These are phyloP conservation scores for Neonectria sp. DNA, from an alignment of 2,329 filamentous ascomycete genomes.

Conservation along the genomic window DNA sequence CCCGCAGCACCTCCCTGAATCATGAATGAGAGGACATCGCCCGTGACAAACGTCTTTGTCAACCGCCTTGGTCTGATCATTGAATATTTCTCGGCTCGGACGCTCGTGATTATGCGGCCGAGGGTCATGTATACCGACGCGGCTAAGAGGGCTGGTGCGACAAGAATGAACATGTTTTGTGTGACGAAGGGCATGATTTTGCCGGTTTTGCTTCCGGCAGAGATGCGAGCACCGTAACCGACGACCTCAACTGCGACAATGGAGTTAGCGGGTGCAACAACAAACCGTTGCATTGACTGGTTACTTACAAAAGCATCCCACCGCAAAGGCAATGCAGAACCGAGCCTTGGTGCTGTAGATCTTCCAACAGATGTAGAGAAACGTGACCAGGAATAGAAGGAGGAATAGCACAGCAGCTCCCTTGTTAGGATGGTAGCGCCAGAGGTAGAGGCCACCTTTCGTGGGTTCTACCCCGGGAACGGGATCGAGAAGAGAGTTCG, in stretches of 20 bases:
- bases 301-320: slow-evolving; percentile 1
- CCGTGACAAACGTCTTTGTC: slow-evolving; percentile 15
- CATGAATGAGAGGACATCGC: slow-evolving; percentile 1
- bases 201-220: slow-evolving; percentile 3
- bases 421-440: slow-evolving; percentile 19
- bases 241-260: not conserved
- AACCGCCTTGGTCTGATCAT: not conserved
- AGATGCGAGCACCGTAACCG: slow-evolving; percentile 8
- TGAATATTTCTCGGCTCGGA: slow-evolving; percentile 12
- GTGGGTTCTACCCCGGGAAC: slow-evolving; percentile 14
- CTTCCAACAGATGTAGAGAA: slow-evolving; percentile 15
- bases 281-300: no score
- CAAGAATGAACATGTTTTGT: slow-evolving; percentile 18
- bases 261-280: not conserved
- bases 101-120: slow-evolving; percentile 6
- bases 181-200: slow-evolving; percentile 16
- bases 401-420: slow-evolving; percentile 5
- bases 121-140: slow-evolving; percentile 17
- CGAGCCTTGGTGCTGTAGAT: slow-evolving; percentile 9
- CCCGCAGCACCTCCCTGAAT: not conserved
- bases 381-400: slow-evolving; percentile 2
- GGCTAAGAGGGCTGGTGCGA: slow-evolving; percentile 8
- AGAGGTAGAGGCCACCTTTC: slow-evolving; percentile 16
- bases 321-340: slow-evolving; percentile 13
- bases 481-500: not conserved